Conservation (phyloP, 176 grass and related monocot genomes). For the Otatea glauca region DNA sequence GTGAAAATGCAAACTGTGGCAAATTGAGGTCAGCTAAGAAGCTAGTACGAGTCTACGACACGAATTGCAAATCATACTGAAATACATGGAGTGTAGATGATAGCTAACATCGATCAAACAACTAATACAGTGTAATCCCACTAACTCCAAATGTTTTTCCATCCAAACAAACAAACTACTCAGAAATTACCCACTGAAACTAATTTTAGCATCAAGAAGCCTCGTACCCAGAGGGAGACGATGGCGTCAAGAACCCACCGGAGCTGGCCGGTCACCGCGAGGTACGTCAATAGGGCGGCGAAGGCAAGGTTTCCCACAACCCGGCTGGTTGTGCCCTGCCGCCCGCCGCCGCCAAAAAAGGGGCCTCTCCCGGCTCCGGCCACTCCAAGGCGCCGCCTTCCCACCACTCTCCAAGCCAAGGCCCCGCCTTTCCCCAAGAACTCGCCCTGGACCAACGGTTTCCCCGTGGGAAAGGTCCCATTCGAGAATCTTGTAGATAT, state of each 20-base stretch:
- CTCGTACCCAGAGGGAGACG: slow-evolving; percentile 90
- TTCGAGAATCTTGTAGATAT: slow-evolving; percentile 17
- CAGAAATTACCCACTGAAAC: neutral
- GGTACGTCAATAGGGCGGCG: slow-evolving; percentile 71
- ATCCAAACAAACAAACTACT: neutral
- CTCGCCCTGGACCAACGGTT: slow-evolving; percentile 28
- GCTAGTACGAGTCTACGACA: neutral
- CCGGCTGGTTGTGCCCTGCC: slow-evolving; percentile 50
- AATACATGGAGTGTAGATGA: neutral
- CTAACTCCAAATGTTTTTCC: slow-evolving; percentile 8
- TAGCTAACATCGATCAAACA: slow-evolving; percentile 8
- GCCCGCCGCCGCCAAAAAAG: slow-evolving; percentile 72
- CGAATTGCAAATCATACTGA: neutral
- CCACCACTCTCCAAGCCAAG: slow-evolving; percentile 41
- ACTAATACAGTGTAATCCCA: slow-evolving; percentile 10
- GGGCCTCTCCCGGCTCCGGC: slow-evolving; percentile 61
- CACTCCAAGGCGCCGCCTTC: slow-evolving; percentile 37
- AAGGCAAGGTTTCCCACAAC: slow-evolving; percentile 78
- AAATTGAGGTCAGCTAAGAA: slow-evolving; percentile 1
- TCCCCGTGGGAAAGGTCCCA: slow-evolving; percentile 28
- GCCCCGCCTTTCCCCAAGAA: slow-evolving; percentile 41
- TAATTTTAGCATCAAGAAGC: slow-evolving; percentile 30
- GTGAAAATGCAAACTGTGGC: neutral
- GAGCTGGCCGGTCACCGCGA: slow-evolving; percentile 82
- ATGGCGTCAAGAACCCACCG: slow-evolving; percentile 91